Base-by-base conservation (phyloP, 148 eudicot genomes). In the Nepenthes gracilis region DNA sequence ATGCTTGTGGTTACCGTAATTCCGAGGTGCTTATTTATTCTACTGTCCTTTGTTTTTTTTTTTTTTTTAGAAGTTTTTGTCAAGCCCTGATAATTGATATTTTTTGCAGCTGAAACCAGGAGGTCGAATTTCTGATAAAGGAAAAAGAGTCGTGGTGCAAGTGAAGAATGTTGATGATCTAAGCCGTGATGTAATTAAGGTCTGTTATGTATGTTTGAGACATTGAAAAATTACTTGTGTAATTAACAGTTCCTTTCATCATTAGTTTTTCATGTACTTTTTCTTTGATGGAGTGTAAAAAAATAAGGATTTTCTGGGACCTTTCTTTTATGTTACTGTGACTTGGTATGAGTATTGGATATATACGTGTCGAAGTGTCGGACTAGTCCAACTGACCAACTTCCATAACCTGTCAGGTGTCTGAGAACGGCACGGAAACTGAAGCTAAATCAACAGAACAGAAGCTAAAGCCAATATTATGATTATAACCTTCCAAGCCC, bases 161-260 rank as follows among this genome's bases (percentile, higher is more conserved):
- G 89, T 93, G 68, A 80, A 78, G 71, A 88, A 88, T 58, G 33
- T 59, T 37, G 65, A 67, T 35, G 99, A 93, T 78, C 80, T 88
- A 67, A 88, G 81, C 73, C 88, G 98, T 55, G 98, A 93, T 81
- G 95, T 93, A 64, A 93, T 93, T 65, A 93, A 93, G 88, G 98
- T 93, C 32, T 64, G 68, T 55, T 47, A 45, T 47, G 9, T 9
- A 13, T 12, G 12, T 12, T 33, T 58, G n/a, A 35, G 5, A 6
- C 3, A 35, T 33, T n/a, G 12, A 37, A 59, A 23, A 32, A 36
- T 58, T 33, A 1, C 34, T 58, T 57, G 0, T 2, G 2, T 37
- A 37, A 36, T 33, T 50, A 4, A 9, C 15, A 6, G 54, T 34
- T 37, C n/a, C n/a, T 34, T 15, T 7, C 15, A 45, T 49, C 12